Evolutionary conservation across 1,139 yeast genomes (phyloP).

Genomic region (Scheffersomyces cryptocercus): DNA sequence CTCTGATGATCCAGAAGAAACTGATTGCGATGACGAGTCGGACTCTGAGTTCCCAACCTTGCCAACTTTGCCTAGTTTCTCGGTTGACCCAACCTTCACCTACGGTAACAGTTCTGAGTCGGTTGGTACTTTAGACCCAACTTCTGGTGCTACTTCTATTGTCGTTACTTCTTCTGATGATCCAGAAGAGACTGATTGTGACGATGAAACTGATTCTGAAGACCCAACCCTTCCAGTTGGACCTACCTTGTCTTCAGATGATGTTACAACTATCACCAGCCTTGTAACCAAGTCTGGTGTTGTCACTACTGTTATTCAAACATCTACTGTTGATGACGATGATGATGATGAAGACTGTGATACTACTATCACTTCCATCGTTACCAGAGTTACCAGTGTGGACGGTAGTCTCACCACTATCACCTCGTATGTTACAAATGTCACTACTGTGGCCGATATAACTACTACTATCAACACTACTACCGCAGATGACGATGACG

Average conservation of each 20-base stretch:
- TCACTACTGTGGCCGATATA: not conserved
- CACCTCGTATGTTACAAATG: not conserved
- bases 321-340: not conserved
- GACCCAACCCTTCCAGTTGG: not conserved
- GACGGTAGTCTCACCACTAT: not conserved
- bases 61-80: not conserved
- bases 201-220: not conserved
- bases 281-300: not conserved
- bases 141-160: no score
- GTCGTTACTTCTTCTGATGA: no score
- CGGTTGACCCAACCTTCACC: not conserved
- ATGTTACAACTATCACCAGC: not conserved
- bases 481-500: not conserved
- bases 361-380: constrained; percentile 6
- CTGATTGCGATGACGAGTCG: not conserved
- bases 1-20: not conserved
- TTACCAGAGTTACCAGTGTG: not conserved
- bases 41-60: not conserved
- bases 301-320: not conserved
- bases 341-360: constrained; percentile 10
- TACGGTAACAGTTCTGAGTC: not conserved
- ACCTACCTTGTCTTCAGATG: not conserved
- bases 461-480: not conserved
- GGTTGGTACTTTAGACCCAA: no score
- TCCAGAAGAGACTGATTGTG: not conserved